Conservation (phyloP, 2,329 filamentous ascomycete species). For the Trichoderma polysporum region DNA sequence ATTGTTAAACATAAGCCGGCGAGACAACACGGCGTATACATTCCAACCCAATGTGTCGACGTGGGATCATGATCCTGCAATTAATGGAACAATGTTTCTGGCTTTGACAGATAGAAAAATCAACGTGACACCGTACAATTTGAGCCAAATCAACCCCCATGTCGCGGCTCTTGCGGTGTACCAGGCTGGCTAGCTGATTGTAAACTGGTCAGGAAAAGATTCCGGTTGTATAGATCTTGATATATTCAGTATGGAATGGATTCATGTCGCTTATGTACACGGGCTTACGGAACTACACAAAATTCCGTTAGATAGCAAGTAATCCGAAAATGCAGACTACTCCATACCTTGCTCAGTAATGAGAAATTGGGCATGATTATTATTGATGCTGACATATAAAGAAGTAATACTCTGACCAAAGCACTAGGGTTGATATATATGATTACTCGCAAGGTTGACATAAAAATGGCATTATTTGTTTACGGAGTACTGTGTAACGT, state of each 20-base stretch:
- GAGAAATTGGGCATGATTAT: no score
- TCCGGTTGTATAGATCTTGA: not conserved
- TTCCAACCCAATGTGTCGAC: conserved; percentile 71
- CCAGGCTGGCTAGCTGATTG: not conserved
- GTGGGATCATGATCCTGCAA: conserved; percentile 64
- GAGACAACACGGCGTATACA: conserved; percentile 59
- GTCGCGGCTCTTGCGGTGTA: conserved; percentile 74
- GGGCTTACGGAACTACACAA: not conserved
- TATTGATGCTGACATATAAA: no score
- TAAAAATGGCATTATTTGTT: no score
- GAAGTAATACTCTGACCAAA: no score
- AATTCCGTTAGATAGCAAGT: not conserved
- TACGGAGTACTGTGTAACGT: no score
- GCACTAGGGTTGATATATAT: no score
- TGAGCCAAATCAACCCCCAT: conserved; percentile 72
- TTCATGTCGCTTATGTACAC: not conserved
- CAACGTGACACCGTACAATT: conserved; percentile 73
- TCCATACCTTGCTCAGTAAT: no score
- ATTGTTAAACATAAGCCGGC: conserved; percentile 50
- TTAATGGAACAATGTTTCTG: conserved; percentile 79
- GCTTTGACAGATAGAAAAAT: conserved; percentile 69
- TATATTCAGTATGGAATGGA: not conserved
- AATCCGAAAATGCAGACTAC: no score
- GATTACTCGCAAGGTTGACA: no score
- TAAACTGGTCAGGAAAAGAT: not conserved